These are phyloP conservation scores for Solanum hybrid DNA, from an alignment of 305 asterid species.

Conservation along the genomic window DNA sequence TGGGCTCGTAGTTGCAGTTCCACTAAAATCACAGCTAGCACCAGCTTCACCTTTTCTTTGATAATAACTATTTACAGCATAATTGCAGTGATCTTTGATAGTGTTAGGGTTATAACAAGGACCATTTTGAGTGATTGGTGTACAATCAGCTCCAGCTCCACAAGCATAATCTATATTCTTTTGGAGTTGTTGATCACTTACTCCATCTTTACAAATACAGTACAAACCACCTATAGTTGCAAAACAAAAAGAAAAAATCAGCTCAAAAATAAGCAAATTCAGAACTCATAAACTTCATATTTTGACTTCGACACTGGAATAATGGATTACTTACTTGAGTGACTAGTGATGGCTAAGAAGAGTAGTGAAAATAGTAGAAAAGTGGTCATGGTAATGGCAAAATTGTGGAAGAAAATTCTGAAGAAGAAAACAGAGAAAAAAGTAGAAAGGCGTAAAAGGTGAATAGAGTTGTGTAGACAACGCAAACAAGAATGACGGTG, in stretches of 20 bases:
- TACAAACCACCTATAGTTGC: constrained; percentile 36
- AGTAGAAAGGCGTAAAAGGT: neutral
- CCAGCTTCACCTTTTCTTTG: constrained; percentile 33
- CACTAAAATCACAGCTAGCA: constrained; percentile 48
- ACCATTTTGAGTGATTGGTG: constrained; percentile 43
- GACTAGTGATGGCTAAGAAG: constrained; percentile 34
- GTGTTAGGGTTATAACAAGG: constrained; percentile 60
- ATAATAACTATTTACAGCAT: constrained; percentile 69
- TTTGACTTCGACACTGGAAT: neutral
- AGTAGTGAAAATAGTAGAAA: constrained; percentile 25
- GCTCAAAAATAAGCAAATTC: neutral
- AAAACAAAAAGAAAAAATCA: neutral
- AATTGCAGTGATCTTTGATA: constrained; percentile 58
- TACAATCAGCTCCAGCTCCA: constrained; percentile 68
- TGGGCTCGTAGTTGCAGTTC: constrained; percentile 32
- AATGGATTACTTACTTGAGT: constrained; percentile 36
- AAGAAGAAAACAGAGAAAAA: neutral
- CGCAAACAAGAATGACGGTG: constrained; percentile 3
- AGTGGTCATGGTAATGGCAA: constrained; percentile 36
- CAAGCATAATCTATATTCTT: constrained; percentile 73
- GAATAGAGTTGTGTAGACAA: constrained; percentile 11
- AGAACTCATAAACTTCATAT: neutral
- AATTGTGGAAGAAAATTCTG: neutral
- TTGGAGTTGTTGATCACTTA: constrained; percentile 33
- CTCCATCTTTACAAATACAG: constrained; percentile 46